Base-by-base conservation (phyloP, 495 filamentous ascomycete species). In the Friedmanniomyces simplex region DNA sequence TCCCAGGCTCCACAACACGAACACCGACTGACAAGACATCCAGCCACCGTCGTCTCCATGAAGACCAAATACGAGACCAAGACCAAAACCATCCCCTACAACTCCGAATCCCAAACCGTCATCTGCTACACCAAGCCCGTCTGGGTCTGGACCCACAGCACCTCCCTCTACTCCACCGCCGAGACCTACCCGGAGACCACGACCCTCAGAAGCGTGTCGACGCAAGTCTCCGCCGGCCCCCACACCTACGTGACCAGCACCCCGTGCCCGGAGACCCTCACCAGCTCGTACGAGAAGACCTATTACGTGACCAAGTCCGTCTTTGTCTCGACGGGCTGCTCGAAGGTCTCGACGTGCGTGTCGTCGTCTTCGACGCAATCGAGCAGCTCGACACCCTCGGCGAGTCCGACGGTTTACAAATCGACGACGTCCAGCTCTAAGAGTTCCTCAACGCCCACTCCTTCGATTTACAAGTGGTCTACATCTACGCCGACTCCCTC, bases 101-200 rank as follows among this genome's bases (percentile, higher is more conserved):
- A 32, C 7, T 36, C 25, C 11, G 49, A 52, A 20, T 25, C 18
- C 49, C 20, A 4, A 4, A 52, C 49, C 25, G 30, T 36, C 49
- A 36, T 52, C 49, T 52, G 49, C 49, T 52, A 52, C 49, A 52
- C 49, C 49, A 52, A 52, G 49, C 49, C 49, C 20, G 49, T 52
- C 30, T 36, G 30, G 49, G 30, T 52, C 26, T 32, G 4, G 49
- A 36, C 26, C 20, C n/a, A 52, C n/a, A 52, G 49, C 30, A 52
- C 49, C 20, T 36, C 25, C 2, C 49, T 52, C 25, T 5, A 5
- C 49, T 25, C 26, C 1, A 6, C 16, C 12, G 13, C 49, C 20
- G 11, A 34, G 26, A 20, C 2, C 2, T 52, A 52, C 30, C 25
- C 49, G 2, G 26, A 34, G 30, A 52, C 49, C 25, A 4, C 26